Base-by-base conservation (phyloP, 2,329 filamentous ascomycete genomes). In the Claviceps lovelessii region DNA sequence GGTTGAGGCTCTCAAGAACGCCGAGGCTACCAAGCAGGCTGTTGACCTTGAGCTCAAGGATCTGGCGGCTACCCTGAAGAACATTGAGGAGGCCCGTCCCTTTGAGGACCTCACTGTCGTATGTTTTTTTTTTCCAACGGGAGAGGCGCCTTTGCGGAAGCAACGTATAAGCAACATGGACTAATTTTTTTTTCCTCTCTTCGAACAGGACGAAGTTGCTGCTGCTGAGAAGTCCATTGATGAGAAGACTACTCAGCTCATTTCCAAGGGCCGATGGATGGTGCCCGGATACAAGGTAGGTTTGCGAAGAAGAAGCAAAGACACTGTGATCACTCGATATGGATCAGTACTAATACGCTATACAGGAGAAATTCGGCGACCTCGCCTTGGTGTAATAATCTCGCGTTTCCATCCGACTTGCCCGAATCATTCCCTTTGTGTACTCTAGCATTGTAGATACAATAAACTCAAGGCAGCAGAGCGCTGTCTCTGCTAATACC, bases 221-320 rank as follows among this genome's bases (percentile, higher is more conserved):
- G 83, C 88, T 64, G 93, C 91, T 65, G 88, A 90, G 73, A 90
- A 93, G 66, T 91, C 95, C 63, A 96, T 98, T 73, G 91, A 97
- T 77, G 84, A 95, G 83, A 94, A 94, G 81, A 95, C 91, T 65
- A 77, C 84, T 67, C 84, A 93, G 76, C 83, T 98, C 71, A 90
- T 98, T 62, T 88, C 88, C 73, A 96, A 94, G 85, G 91, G 91
- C 73, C 88, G 90, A 83, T 98, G 93, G 93, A 82, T 85, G 77
- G 90, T 95, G 69, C 90, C 93, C 61, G 93, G 93, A 71, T 98
- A 98, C 87, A 95, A 96, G 89, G 91, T 91, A 77, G 66, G 85
- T 69, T 56, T 6, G 29, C 47, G 9, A 28, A 19, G 35, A 11
- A 35, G 13, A 23, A 47, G 1, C 6, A 41, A 11, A 35, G 13